Conservation (phyloP, 228 moss, liverwort and hornwort genomes). For the Sphagnum magellanicum region DNA sequence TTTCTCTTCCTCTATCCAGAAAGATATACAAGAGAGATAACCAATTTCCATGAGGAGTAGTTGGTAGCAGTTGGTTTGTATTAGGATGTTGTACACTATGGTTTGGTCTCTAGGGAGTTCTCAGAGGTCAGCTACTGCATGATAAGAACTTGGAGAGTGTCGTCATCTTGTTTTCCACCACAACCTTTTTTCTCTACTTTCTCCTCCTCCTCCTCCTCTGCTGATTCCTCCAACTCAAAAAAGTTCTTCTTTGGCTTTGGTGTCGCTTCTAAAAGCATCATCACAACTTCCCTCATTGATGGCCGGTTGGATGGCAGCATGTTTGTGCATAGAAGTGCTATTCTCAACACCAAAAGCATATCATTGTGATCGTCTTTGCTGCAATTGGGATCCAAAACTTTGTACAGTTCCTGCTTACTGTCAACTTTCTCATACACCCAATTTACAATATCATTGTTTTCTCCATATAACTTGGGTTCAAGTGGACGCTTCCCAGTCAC, state of each 20-base stretch:
- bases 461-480: conserved; percentile 27
- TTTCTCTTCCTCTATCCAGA: too few species aligned
- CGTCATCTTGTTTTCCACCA: too few species aligned
- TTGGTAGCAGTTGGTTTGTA: too few species aligned
- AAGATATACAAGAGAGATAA: too few species aligned
- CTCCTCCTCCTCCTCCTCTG: too few species aligned
- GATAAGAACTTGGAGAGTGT: too few species aligned
- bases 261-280: conserved; percentile 43
- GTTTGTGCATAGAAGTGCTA: conserved; percentile 49
- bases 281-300: conserved; percentile 56
- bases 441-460: conserved; percentile 36
- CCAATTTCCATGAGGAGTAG: too few species aligned
- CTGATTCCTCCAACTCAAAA: too few species aligned
- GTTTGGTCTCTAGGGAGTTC: too few species aligned
- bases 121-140: too few species aligned
- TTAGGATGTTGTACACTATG: too few species aligned
- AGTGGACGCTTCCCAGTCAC: conserved; percentile 52
- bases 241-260: conserved; percentile 19
- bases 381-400: conserved; percentile 42
- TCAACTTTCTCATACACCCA: conserved; percentile 51
- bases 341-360: conserved; percentile 39
- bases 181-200: too few species aligned
- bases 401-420: conserved; percentile 26
- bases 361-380: conserved; percentile 29
- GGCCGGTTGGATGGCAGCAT: conserved; percentile 47